Conservation (phyloP, 139 green algal species). For the Axilococcus clingmanii region DNA sequence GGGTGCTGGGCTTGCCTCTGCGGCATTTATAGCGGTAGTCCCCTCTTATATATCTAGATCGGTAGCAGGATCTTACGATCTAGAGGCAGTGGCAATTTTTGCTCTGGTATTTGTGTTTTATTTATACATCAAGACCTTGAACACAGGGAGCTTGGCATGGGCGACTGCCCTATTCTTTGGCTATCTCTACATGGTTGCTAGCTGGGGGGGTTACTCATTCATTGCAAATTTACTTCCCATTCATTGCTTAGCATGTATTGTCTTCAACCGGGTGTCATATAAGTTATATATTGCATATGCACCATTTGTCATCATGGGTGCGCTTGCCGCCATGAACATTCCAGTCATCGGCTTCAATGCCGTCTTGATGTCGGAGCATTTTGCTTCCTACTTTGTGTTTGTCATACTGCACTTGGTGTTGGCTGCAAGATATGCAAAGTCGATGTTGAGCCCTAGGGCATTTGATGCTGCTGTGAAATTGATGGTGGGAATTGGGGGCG, state of each 20-base stretch:
- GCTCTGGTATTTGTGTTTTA: conserved; percentile 81
- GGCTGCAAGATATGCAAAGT: conserved; percentile 44
- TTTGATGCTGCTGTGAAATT: conserved; percentile 48
- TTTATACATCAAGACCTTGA: conserved; percentile 70
- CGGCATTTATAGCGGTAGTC: conserved; percentile 78
- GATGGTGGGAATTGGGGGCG: conserved; percentile 34
- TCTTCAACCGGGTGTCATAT: conserved; percentile 46
- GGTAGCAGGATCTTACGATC: conserved; percentile 80
- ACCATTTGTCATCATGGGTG: conserved; percentile 70
- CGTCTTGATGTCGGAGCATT: conserved; percentile 91
- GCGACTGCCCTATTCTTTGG: conserved; percentile 45
- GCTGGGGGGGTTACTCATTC: conserved; percentile 96
- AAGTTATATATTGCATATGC: conserved; percentile 78
- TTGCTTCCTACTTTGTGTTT: conserved; percentile 83
- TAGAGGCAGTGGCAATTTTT: conserved; percentile 93
- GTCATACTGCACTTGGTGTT: conserved; percentile 68
- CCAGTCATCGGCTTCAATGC: conserved; percentile 97
- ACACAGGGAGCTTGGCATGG: conserved; percentile 52
- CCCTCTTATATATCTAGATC: conserved; percentile 83
- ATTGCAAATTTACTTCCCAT: conserved; percentile 97
- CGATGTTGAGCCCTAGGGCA: conserved; percentile 35
- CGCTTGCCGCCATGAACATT: conserved; percentile 65
- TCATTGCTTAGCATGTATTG: conserved; percentile 76
- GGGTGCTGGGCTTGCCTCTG: conserved; percentile 74
- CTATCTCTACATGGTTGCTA: conserved; percentile 87